Percentiles rank a stretch among this genome's conserved stretches.
These are phyloP conservation scores for Pachysolen tannophilus DNA, from an alignment of 805 yeast species.

Conservation along the genomic window DNA sequence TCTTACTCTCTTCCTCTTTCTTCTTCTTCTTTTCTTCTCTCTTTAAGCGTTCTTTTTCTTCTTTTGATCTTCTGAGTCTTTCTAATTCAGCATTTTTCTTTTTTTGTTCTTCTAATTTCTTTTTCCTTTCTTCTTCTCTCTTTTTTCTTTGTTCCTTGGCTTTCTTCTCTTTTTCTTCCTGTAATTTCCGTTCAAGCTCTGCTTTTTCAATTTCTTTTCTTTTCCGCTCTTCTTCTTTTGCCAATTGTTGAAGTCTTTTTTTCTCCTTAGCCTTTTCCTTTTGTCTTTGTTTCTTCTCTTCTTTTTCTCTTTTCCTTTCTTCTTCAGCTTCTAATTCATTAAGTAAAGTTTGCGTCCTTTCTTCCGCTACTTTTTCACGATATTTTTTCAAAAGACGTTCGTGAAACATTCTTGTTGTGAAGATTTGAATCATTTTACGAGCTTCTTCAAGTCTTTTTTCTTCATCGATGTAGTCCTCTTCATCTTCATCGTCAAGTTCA, in stretches of 20 bases:
- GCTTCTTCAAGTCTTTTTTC: slow-evolving; percentile 61
- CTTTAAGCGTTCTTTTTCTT: slow-evolving; percentile 27
- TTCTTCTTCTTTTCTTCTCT: slow-evolving; percentile 23
- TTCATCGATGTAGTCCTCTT: slow-evolving; percentile 14
- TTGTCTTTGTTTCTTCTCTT: slow-evolving; percentile 55
- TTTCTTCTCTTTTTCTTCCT: slow-evolving; percentile 32
- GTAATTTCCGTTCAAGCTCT: slow-evolving; percentile 32
- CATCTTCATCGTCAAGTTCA: slow-evolving; percentile 15
- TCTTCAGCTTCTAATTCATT: slow-evolving; percentile 69
- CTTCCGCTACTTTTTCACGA: slow-evolving; percentile 75
- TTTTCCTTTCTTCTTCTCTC: slow-evolving; percentile 34
- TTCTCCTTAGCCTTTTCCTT: slow-evolving; percentile 67
- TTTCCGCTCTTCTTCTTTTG: slow-evolving; percentile 53
- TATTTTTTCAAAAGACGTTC: slow-evolving; percentile 68
- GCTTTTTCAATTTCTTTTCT: slow-evolving; percentile 48
- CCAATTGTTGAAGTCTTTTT: slow-evolving; percentile 52
- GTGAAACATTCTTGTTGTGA: slow-evolving; percentile 72
- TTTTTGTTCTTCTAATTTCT: slow-evolving; percentile 31
- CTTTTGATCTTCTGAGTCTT: slow-evolving; percentile 31
- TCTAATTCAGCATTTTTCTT: slow-evolving; percentile 31
- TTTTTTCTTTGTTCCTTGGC: slow-evolving; percentile 39
- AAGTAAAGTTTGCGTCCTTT: slow-evolving; percentile 51
- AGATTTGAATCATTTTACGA: slow-evolving; percentile 69
- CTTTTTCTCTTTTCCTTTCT: slow-evolving; percentile 52
- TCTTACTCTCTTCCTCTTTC: slow-evolving; percentile 24